A percentile compares a stretch with the other conserved stretches of the same genome.
Conservation (phyloP, 345 rosid species). For the Luvunga scandens region DNA sequence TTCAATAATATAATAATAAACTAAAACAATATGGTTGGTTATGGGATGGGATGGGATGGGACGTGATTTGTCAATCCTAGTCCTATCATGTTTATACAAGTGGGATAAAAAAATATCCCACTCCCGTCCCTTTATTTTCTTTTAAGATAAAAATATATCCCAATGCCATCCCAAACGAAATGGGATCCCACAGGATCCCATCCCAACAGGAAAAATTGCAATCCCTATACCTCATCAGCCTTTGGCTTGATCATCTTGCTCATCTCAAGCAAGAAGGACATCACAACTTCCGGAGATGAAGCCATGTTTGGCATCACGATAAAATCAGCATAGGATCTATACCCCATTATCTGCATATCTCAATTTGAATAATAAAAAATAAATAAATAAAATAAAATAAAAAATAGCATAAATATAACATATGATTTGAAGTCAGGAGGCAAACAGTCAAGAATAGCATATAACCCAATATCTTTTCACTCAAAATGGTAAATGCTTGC, state of each 20-base stretch:
- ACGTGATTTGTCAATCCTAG: no score
- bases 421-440: background rate
- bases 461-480: background rate
- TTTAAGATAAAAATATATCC: no score
- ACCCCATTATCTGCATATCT: constrained; percentile 63
- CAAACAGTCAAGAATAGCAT: background rate
- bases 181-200: no score
- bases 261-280: constrained; percentile 78
- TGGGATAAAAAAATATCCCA: no score
- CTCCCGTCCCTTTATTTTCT: no score
- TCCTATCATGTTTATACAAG: no score
- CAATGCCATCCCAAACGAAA: no score
- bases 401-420: background rate
- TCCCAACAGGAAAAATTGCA: no score
- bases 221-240: constrained; percentile 88
- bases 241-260: constrained; percentile 64
- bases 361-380: background rate
- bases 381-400: background rate
- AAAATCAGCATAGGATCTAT: constrained; percentile 75
- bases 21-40: no score
- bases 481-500: background rate
- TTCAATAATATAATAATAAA: no score
- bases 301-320: constrained; percentile 71
- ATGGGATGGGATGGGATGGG: no score
- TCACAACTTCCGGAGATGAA: constrained; percentile 73